phyloP scores from a whole-genome alignment of 345 rosid genomes.

The Salix exigua region DNA sequence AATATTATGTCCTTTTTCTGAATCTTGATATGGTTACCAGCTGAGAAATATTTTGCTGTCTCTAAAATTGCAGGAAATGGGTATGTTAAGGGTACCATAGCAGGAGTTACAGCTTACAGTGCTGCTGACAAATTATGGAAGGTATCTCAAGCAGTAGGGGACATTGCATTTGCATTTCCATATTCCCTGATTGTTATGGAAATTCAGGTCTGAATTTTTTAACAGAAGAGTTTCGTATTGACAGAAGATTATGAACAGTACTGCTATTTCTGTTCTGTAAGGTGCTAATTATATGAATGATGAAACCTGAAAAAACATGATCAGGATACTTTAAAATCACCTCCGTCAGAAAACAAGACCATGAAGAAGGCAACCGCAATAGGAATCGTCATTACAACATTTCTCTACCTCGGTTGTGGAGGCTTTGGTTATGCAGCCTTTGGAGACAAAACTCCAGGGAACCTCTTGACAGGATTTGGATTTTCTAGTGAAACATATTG shows the following conservation, averaged over 20 bases:
- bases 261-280: no score
- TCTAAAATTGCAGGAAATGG: conserved; percentile 39
- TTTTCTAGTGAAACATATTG: conserved; percentile 42
- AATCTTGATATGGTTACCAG: no score
- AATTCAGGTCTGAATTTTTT: not conserved
- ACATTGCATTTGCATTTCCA: conserved; percentile 48
- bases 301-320: not conserved
- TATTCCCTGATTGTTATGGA: conserved; percentile 30
- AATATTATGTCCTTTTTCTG: not conserved
- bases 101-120: conserved; percentile 28
- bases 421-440: conserved; percentile 54
- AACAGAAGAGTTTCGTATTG: no score
- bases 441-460: conserved; percentile 47
- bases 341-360: conserved; percentile 41
- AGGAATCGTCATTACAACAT: conserved; percentile 28
- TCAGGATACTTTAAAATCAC: conserved; percentile 30
- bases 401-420: conserved; percentile 41
- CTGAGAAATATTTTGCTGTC: not conserved
- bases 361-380: conserved; percentile 44
- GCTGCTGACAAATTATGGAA: conserved; percentile 32
- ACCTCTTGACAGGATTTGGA: conserved; percentile 49
- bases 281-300: no score
- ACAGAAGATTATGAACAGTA: no score
- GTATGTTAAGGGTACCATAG: conserved; percentile 27
- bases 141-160: conserved; percentile 38